These are phyloP conservation scores for Iodosphaeria phyllophila DNA, from an alignment of 2,329 filamentous ascomycete genomes.

Conservation along the genomic window DNA sequence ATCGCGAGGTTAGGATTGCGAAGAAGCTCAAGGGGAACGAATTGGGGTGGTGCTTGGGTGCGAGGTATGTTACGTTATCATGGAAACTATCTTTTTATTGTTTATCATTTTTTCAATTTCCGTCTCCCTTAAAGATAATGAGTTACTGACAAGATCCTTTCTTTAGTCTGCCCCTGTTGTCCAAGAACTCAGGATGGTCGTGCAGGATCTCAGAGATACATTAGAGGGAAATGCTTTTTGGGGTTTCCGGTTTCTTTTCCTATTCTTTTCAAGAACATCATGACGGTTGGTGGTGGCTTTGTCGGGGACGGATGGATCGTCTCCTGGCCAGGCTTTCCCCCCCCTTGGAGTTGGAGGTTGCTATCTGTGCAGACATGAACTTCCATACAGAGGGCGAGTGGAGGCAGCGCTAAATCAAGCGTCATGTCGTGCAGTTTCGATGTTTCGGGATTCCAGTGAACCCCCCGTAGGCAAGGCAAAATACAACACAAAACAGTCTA, in stretches of 20 bases:
- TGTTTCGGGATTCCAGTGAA: too few relatives aligned
- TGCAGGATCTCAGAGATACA: slow-evolving; percentile 68
- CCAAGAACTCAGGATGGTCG: slow-evolving; percentile 69
- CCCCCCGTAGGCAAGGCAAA: too few relatives aligned
- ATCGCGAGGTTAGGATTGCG: slow-evolving; percentile 89
- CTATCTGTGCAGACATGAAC: too few relatives aligned
- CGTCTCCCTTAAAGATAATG: slow-evolving; percentile 15
- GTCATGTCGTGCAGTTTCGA: too few relatives aligned
- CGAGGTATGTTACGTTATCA: slow-evolving; percentile 44
- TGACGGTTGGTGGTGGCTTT: not conserved
- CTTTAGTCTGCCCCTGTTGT: slow-evolving; percentile 75
- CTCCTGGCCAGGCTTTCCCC: too few relatives aligned
- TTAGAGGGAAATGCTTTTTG: slow-evolving; percentile 15
- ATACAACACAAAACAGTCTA: too few relatives aligned
- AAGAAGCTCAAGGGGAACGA: slow-evolving; percentile 99
- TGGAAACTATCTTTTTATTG: slow-evolving; percentile 1
- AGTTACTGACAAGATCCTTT: too few relatives aligned
- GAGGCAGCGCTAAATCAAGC: too few relatives aligned
- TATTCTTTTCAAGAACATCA: not conserved
- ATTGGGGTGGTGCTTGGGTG: slow-evolving; percentile 92
- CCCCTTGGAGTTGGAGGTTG: too few relatives aligned
- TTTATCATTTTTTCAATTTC: not conserved
- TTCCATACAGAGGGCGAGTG: too few relatives aligned
- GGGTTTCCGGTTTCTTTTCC: slow-evolving; percentile 1
- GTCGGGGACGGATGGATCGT: too few relatives aligned